Percentiles rank a stretch among this genome's conserved stretches.
Conservation (phyloP, 2,329 filamentous ascomycete genomes). For the Achaetomium macrosporum region DNA sequence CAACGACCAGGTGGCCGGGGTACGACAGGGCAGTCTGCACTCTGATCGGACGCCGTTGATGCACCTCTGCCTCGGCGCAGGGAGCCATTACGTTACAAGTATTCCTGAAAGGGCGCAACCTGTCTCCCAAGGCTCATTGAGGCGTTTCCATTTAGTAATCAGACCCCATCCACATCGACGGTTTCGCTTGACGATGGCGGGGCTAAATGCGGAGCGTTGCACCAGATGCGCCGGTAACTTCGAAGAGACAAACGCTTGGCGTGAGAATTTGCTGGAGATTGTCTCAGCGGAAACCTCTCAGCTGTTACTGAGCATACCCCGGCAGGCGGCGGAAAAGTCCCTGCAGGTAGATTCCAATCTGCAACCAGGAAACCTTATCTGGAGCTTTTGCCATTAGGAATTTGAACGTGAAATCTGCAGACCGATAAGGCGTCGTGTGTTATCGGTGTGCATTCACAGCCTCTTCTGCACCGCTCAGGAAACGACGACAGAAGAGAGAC, state of each 20-base stretch:
- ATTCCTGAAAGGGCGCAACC: slow-evolving; percentile 32
- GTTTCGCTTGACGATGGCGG: slow-evolving; percentile 13
- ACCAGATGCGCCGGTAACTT: slow-evolving; percentile 7
- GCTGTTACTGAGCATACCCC: slow-evolving; percentile 1
- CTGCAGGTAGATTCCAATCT: slow-evolving; percentile 15
- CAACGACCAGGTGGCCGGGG: no score
- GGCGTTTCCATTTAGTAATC: slow-evolving; percentile 47
- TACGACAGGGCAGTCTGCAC: no score
- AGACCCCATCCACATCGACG: slow-evolving; percentile 26
- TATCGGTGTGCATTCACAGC: slow-evolving; percentile 14
- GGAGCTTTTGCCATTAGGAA: slow-evolving; percentile 33
- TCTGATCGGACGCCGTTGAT: background rate
- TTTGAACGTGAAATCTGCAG: slow-evolving; percentile 30
- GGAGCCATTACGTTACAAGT: slow-evolving; percentile 45
- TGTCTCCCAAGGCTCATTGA: slow-evolving; percentile 10
- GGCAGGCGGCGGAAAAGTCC: background rate
- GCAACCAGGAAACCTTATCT: slow-evolving; percentile 24
- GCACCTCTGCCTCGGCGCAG: slow-evolving; percentile 29
- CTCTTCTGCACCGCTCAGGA: slow-evolving; percentile 12
- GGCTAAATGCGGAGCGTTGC: slow-evolving; percentile 11
- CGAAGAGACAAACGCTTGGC: slow-evolving; percentile 8
- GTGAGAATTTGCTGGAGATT: background rate
- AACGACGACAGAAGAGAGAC: background rate
- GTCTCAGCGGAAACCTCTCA: background rate
- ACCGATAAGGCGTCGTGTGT: slow-evolving; percentile 30